Base-by-base conservation (phyloP, 345 rosid genomes). In the Syzygium jambos region DNA sequence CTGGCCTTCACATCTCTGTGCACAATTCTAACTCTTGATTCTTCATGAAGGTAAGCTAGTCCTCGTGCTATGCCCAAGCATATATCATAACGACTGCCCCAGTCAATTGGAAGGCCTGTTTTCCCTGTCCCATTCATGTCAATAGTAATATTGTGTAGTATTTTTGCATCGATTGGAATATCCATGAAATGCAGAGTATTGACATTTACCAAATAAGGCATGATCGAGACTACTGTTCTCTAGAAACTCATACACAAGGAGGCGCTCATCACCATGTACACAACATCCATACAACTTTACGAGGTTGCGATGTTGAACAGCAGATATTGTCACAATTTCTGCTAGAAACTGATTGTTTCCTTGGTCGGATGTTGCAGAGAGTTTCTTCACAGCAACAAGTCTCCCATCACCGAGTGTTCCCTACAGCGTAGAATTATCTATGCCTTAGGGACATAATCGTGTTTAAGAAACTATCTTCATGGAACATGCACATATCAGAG, bases 181-280 rank as follows among this genome's bases (percentile, higher is more conserved):
- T 25, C 3, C 65, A 57, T 29, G 6, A 57, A 57, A 57, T 23
- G 65, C 15, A 57, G 65, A 57, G 29, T 25, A 57, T 25, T 27
- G 30, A 17, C 51, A n/a, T 86, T 7, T 92, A 96, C 95, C 93
- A 13, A 93, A 95, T 25, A 96, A 89, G 85, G 95, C 96, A 88
- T 92, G 93, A 90, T 96, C 94, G 21, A 96, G 95, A 90, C 97
- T 95, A 77, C 91, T 93, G 91, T 94, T 94, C 86, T 92, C 90
- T 29, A 92, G 96, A 89, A 92, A 94, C 91, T 96, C 98, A 16
- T 94, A 95, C 51, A 95, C 96, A 49, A 96, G 95, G 87, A 95
- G 93, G 29, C 91, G 91, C 49, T 90, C 92, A 4, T 90, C 83
- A 53, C 94, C 95, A 78, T 93, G 94, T 17, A 94, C 92, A 89